Evolutionary conservation across 148 eudicot genomes (phyloP), one percentile per base, ranked within the genome.

Genomic region (Chenopodium album): DNA sequence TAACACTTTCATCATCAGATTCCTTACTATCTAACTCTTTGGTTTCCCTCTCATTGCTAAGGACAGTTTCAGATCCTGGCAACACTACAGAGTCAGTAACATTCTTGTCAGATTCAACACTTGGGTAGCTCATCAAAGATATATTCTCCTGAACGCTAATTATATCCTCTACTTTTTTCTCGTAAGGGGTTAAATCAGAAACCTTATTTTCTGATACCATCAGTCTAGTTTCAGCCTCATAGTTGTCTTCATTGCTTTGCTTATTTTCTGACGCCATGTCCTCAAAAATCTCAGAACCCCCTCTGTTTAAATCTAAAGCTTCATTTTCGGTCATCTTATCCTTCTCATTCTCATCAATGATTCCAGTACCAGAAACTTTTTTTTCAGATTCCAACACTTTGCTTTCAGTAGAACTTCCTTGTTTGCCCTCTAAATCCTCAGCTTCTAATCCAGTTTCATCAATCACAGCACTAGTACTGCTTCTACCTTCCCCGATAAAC

Each of bases 381-480:
- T 23, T 17, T 26, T 80, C 82, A n/a, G 77, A 72, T 72, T 9
- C 70, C 70, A 73, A 54, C 50, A n/a, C 20, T 75, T 73, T 71
- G 10, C 22, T 77, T 84, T 81, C 80, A 76, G 76, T 41, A 14
- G 73, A 54, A 76, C 64, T 71, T 76, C 19, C 80, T 34, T 82
- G 32, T 60, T 68, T 56, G 71, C 32, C 32, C 23, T 78, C 82
- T 50, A 81, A 78, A 70, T 69, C 44, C 60, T 50, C 78, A 68
- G 41, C 78, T 67, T 70, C 83, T 59, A 72, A 28, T 67, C 77
- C 80, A 74, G 70, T 65, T 80, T 69, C 82, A 78, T 76, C 83
- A 29, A 72, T 65, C 0, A 20, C 66, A 37, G 67, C 72, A 72
- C 77, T 78, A 72, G 68, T 54, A 79, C 29, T 85, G 81, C 76